These are phyloP conservation scores for Myxozyma geophila DNA, from an alignment of 805 yeast genomes.

Conservation along the genomic window DNA sequence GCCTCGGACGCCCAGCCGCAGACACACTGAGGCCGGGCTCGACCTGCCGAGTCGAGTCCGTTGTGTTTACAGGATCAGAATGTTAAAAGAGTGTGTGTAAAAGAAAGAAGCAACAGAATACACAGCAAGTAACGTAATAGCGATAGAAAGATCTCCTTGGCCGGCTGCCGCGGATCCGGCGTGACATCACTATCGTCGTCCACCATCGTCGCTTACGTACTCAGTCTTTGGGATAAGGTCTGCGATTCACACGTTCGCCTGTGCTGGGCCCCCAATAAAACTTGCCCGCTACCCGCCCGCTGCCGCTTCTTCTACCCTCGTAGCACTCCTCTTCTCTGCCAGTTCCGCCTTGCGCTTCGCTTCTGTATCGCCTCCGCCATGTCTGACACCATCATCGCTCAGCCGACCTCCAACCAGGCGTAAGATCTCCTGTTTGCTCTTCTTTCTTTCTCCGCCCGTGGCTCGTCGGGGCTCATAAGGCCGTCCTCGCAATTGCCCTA, in stretches of 20 bases:
- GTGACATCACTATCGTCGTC: not conserved
- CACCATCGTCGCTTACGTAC: conserved; percentile 11
- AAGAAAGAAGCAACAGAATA: not conserved
- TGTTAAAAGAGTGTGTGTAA: not conserved
- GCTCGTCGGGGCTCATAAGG: conserved; percentile 6
- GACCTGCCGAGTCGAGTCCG: not conserved
- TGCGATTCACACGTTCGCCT: not conserved
- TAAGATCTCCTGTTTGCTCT: conserved; percentile 6
- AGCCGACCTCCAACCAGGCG: conserved; percentile 18
- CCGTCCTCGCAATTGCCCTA: conserved; percentile 3
- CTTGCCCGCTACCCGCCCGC: conserved; percentile 21
- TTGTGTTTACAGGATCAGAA: not conserved
- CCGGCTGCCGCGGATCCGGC: not conserved
- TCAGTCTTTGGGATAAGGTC: conserved; percentile 11
- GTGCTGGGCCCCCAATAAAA: conserved; percentile 14
- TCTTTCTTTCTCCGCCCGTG: not conserved
- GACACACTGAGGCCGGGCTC: not conserved
- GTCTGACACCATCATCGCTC: conserved; percentile 35
- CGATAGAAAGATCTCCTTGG: not conserved
- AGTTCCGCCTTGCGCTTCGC: conserved; percentile 3
- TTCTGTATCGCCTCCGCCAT: conserved; percentile 11
- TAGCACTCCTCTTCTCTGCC: not conserved
- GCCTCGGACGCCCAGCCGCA: not conserved
- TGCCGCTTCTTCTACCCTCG: not conserved
- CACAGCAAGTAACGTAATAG: not conserved